Conservation (phyloP, 306 rosid genomes). For the Astragalus glycyphyllos region DNA sequence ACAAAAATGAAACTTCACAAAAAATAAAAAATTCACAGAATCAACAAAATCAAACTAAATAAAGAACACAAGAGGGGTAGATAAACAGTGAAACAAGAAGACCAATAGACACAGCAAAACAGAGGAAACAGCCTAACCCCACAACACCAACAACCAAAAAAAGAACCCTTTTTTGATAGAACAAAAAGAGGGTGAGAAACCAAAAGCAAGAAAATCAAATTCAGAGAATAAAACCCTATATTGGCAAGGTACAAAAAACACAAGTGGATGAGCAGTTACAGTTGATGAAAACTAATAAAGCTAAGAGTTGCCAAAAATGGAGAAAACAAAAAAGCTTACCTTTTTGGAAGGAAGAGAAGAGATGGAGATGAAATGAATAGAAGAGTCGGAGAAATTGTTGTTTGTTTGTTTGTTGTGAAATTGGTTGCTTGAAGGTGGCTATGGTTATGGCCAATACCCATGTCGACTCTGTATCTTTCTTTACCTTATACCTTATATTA, state of each 20-base stretch:
- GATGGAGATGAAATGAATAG: conserved; percentile 3
- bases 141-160: conserved; percentile 7
- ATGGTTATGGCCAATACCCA: conserved; percentile 16
- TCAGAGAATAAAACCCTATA: conserved; percentile 48
- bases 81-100: conserved; percentile 19
- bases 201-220: conserved; percentile 20
- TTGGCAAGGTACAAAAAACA: conserved; percentile 35
- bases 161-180: conserved; percentile 22
- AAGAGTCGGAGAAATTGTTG: conserved; percentile 14
- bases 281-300: conserved; percentile 32
- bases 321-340: conserved; percentile 38
- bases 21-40: conserved; percentile 21
- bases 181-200: conserved; percentile 5
- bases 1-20: conserved; percentile 25
- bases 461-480: conserved; percentile 3
- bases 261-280: conserved; percentile 30
- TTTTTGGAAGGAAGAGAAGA: conserved; percentile 35
- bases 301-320: conserved; percentile 9
- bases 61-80: background rate
- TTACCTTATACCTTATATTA: background rate
- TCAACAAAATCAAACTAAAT: conserved; percentile 10
- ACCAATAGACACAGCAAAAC: conserved; percentile 21
- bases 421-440: conserved; percentile 38
- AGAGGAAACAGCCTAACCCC: conserved; percentile 24
- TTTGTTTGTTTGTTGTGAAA: conserved; percentile 27